Percentiles rank a stretch among this genome's conserved stretches.
phyloP scores from a whole-genome alignment of 768 basidiomycete species.

The Phaeotremella skinneri region DNA sequence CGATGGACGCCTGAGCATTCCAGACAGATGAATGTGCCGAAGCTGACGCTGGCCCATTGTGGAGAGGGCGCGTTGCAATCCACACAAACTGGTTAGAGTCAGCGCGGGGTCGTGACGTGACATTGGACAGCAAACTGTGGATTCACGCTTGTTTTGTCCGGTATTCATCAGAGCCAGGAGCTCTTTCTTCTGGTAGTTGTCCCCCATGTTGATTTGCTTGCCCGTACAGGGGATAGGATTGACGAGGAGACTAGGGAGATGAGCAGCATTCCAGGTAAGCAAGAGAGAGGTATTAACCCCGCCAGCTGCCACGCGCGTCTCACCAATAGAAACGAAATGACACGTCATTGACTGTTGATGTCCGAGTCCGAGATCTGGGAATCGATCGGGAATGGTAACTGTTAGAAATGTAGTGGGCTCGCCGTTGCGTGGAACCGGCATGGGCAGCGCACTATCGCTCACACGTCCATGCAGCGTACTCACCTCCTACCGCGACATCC shows the following conservation, averaged over 20 bases:
- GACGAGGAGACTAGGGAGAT: not conserved
- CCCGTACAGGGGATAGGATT: not conserved
- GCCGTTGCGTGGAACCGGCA: no score
- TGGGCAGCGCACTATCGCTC: no score
- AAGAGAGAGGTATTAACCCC: no score
- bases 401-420: no score
- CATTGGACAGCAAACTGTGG: not conserved
- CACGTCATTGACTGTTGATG: no score
- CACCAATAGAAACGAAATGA: no score
- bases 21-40: constrained; percentile 80
- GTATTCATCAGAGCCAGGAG: constrained; percentile 72
- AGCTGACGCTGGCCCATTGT: constrained; percentile 70
- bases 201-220: constrained; percentile 55
- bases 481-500: no score
- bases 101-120: constrained; percentile 3
- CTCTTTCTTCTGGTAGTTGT: constrained; percentile 65
- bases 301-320: no score
- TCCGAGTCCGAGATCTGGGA: no score
- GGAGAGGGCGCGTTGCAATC: constrained; percentile 89
- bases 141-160: constrained; percentile 66
- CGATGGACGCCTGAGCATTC: constrained; percentile 58
- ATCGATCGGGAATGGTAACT: no score
- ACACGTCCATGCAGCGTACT: no score
- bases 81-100: constrained; percentile 57
- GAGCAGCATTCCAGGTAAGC: no score